A percentile compares a stretch with the other conserved stretches of the same genome.
These are phyloP conservation scores for Prunus mongolica DNA, from an alignment of 306 rosid genomes.

Conservation along the genomic window DNA sequence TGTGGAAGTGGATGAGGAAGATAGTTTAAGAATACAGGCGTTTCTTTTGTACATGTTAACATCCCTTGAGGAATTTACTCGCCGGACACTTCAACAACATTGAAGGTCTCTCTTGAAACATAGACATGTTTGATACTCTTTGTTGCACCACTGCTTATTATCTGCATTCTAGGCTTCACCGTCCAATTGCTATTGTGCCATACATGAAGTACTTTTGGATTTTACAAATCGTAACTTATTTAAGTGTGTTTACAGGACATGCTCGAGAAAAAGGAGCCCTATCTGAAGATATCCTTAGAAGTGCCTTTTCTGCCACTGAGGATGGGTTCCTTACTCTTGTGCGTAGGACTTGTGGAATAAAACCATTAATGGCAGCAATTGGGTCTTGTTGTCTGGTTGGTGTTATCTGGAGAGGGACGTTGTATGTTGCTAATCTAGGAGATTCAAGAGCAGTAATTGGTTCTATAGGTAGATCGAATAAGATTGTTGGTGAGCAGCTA, in stretches of 20 bases:
- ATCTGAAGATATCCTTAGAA: conserved; percentile 57
- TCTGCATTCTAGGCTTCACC: background rate
- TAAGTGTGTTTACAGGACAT: conserved; percentile 39
- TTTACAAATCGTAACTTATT: conserved; percentile 20
- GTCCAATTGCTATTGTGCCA: background rate
- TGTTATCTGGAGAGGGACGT: conserved; percentile 68
- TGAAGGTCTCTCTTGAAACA: background rate
- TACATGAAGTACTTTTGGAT: conserved; percentile 15
- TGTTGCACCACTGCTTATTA: background rate
- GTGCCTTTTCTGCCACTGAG: conserved; percentile 79
- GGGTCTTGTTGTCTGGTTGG: conserved; percentile 93
- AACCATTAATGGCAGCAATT: conserved; percentile 72
- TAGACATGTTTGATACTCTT: background rate
- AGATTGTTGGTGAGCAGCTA: conserved; percentile 70
- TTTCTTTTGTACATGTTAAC: background rate
- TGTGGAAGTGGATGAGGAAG: background rate
- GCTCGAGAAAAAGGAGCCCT: conserved; percentile 65
- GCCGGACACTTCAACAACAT: background rate
- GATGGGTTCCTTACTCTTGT: conserved; percentile 84
- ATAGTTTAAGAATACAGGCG: background rate
- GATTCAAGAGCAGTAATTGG: conserved; percentile 88
- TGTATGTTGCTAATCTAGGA: conserved; percentile 73
- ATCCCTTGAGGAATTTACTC: background rate
- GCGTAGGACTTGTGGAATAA: conserved; percentile 64
- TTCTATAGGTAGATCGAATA: conserved; percentile 55